Base-by-base conservation (phyloP, 495 filamentous ascomycete species). In the Daldinia loculata region DNA sequence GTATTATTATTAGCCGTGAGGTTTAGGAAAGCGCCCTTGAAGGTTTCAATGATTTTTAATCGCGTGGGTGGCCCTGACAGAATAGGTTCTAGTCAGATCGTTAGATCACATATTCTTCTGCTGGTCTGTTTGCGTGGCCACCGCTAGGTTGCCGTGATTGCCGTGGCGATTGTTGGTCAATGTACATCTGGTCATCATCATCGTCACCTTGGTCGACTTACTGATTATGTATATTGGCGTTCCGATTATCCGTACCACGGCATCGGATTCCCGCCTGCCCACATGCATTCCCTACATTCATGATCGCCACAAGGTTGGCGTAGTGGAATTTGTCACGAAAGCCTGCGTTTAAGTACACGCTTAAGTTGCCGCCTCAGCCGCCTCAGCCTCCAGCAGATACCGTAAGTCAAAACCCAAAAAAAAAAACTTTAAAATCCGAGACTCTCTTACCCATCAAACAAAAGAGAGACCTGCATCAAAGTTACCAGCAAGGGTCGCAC, bases 181-280 rank as follows among this genome's bases (percentile, higher is more conserved):
- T 55, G 48, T 51, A 6, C 39, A 51, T 27, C 8, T 51, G 24
- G 24, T 29, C 26, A 53, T 29, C 26, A 53, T 27, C 51, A 29
- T 30, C 29, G 51, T 53, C 51, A 30, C 51, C 27, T 30, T 53
- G 26, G 43, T 48, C 43, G 12, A 19, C 41, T 45, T 17, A 45
- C 17, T 45, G 8, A 0, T 5, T 22, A 14, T 36, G 9, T 34
- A 34, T 48, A 41, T 61, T 51, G 29, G 27, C 43, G 9, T 69
- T 69, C 70, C 70, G 70, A 73, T 73, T 73, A 73, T 52, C 70
- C 70, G 70, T 69, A 57, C 61, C 70, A 65, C 56, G 61, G 48
- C 50, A 67, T 72, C 56, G 64, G 64, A 72, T 48, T 57, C 43
- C 30, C 32, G 56, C 43, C 7, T 66, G 27, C 39, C 34, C 34